Evolutionary conservation across 352 stramenopile genomes (phyloP).

Genomic region (Pythium sp.): DNA sequence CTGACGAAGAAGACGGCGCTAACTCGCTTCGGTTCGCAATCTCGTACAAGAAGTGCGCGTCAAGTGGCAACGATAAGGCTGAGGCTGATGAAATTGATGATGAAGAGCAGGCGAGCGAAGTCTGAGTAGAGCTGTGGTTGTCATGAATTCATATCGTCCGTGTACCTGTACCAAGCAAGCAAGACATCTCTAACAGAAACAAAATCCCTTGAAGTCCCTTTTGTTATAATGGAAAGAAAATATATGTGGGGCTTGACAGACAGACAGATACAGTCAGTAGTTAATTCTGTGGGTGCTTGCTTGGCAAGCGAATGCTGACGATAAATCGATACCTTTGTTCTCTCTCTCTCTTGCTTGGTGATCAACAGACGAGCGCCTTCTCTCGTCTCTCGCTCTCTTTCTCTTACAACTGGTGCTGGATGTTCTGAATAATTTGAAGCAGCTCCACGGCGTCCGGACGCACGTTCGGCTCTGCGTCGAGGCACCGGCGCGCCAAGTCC

Average conservation of each 20-base stretch:
- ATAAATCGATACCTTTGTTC: not conserved
- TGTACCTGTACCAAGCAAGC: not conserved
- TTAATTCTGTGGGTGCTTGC: not conserved
- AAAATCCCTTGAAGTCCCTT: not conserved
- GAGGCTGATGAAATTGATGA: not conserved
- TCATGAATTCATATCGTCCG: not conserved
- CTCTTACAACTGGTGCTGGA: conserved; percentile 47
- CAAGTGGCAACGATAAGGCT: not conserved
- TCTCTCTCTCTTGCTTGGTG: not conserved
- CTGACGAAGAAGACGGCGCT: not conserved
- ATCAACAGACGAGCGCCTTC: not conserved
- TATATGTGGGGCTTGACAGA: not conserved
- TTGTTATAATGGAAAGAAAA: conserved; percentile 1
- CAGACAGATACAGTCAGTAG: conserved; percentile 6
- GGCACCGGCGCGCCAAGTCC: conserved; percentile 58
- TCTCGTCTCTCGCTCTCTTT: not conserved
- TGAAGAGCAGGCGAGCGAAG: not conserved
- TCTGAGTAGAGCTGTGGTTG: not conserved
- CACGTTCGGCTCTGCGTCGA: conserved; percentile 63
- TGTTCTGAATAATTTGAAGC: conserved; percentile 59
- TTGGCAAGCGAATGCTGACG: not conserved
- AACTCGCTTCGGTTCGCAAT: conserved; percentile 8
- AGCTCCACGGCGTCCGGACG: conserved; percentile 68
- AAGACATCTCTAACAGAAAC: not conserved
- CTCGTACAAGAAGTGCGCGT: conserved; percentile 11